phyloP scores from a whole-genome alignment of 805 yeast genomes.

The Kodamaea restingae region DNA sequence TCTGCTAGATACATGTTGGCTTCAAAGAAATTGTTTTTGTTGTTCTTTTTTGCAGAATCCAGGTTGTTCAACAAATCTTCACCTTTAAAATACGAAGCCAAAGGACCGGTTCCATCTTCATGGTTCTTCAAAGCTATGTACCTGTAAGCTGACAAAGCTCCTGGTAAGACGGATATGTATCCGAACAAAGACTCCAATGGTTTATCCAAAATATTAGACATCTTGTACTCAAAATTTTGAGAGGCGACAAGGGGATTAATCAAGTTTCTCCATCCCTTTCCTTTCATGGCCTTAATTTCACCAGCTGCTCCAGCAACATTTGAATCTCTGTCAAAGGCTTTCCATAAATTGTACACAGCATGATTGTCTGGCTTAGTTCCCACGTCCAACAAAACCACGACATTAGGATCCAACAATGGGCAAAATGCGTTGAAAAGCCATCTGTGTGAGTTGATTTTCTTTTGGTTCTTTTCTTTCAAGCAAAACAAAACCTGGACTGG shows the following conservation, averaged over 20 bases:
- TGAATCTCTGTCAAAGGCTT: constrained; percentile 92
- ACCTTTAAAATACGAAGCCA: constrained; percentile 85
- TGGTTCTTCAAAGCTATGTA: constrained; percentile 82
- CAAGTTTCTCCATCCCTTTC: constrained; percentile 76
- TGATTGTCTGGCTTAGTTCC: constrained; percentile 92
- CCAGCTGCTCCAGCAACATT: constrained; percentile 99
- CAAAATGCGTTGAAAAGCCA: constrained; percentile 97
- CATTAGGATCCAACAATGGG: constrained; percentile 88
- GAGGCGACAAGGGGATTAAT: constrained; percentile 92
- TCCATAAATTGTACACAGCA: constrained; percentile 93
- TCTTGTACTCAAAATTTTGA: constrained; percentile 93
- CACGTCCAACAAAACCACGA: constrained; percentile 86
- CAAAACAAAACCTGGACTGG: constrained; percentile 95
- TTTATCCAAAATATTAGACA: constrained; percentile 94
- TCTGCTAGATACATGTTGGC: constrained; percentile 55
- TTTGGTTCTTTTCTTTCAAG: constrained; percentile 85
- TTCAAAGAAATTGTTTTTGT: constrained; percentile 75
- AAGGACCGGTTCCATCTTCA: constrained; percentile 89
- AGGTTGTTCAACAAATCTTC: constrained; percentile 47
- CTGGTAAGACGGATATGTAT: constrained; percentile 89
- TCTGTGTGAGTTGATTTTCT: constrained; percentile 94
- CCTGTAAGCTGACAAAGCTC: constrained; percentile 93
- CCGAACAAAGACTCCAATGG: constrained; percentile 93
- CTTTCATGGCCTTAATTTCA: constrained; percentile 93
- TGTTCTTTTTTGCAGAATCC: constrained; percentile 23